Base-by-base conservation (phyloP, 2,329 filamentous ascomycete species). In the Sphaerulina musiva region DNA sequence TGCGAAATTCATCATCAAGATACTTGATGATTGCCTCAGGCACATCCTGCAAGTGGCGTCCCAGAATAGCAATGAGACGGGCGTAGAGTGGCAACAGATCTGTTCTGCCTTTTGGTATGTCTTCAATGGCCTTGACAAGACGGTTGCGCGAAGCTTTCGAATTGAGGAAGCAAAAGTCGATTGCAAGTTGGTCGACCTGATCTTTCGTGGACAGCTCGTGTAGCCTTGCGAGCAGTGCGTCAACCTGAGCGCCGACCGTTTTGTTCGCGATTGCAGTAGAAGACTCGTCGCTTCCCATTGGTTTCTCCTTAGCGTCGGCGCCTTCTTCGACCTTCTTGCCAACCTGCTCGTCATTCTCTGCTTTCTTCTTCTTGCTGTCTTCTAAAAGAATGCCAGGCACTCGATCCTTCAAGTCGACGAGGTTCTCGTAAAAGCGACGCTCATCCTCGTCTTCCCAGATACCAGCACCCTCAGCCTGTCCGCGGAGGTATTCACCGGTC, bases 381-480 rank as follows among this genome's bases (percentile, higher is more conserved):
- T 98, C 93, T 1, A 98, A 81, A 7, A 98, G 77, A 63, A 98
- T 95, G 1, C 86, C 86, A 0, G 93, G 95, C 2, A 98, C 93
- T 64, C 95, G 95, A 63, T 95, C 93, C 68, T 95, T 95, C 12
- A 98, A 76, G 68, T 98, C 93, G 10, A 95, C 87, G 9, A 98
- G 73, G 60, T 96, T 97, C 75, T 98, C 93, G 73, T 98, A 98
- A 70, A 98, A 98, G 57, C 93, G 87, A 56, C 93, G 84, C 72
- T 98, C 92, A 51, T 98, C 93, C 67, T 98, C 93, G 64, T 98
- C 93, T 73, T 96, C 91, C 93, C 93, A 98, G 59, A 98, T 97
- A 0, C 93, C 93, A 23, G 91, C 82, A 17, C 90, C 91, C 55
- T 97, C 92, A 20, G 85, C 86, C 69, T 95, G 88, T 10, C 90